Conservation (phyloP, 257 asterid species). For the Paraleonurus japonicus region DNA sequence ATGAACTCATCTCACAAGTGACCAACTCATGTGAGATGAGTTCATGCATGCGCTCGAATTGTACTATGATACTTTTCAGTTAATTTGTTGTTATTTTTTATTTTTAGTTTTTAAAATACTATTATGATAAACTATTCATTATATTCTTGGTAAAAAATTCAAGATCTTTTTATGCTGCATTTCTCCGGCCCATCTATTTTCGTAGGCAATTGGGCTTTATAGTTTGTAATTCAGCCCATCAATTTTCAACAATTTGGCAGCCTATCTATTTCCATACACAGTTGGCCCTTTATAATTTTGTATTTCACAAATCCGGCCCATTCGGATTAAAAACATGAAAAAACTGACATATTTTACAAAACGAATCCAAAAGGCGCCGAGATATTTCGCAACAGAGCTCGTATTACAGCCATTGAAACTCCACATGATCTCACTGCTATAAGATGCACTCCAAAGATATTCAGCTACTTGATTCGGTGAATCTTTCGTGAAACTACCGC, state of each 20-base stretch:
- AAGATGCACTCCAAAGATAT: neutral
- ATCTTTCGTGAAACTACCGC: neutral
- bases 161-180: too few relatives aligned
- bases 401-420: conserved; percentile 26
- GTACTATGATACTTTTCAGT: too few relatives aligned
- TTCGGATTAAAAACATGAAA: too few relatives aligned
- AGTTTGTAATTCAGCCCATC: neutral
- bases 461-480: neutral
- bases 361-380: neutral
- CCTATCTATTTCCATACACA: neutral
- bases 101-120: too few relatives aligned
- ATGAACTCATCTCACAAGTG: too few relatives aligned
- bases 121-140: too few relatives aligned
- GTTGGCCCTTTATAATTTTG: neutral
- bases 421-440: neutral
- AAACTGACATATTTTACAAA: neutral
- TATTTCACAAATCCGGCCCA: neutral
- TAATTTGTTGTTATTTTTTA: too few relatives aligned
- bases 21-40: too few relatives aligned
- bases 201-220: neutral
- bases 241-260: neutral
- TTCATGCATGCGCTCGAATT: too few relatives aligned
- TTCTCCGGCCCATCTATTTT: neutral
- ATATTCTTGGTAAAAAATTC: too few relatives aligned
- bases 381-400: conserved; percentile 18